Evolutionary conservation across 352 stramenopile genomes (phyloP).

Genomic region (Phytophthora pseudosyringae): DNA sequence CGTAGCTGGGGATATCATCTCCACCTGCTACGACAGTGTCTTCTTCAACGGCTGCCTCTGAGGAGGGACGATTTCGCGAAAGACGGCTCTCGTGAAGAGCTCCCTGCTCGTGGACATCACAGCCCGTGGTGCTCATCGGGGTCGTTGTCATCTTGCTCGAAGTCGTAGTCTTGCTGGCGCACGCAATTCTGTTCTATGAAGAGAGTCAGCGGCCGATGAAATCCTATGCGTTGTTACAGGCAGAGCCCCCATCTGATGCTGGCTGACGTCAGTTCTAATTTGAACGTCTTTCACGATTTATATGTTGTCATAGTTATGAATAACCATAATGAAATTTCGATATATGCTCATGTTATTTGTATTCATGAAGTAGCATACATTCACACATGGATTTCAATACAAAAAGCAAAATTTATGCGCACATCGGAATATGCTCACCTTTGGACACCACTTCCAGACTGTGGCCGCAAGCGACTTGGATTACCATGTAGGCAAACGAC

Average conservation of each 20-base stretch:
- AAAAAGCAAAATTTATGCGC: not conserved
- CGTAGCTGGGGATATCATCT: no score
- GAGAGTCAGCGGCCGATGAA: not conserved
- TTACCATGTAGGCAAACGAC: no score
- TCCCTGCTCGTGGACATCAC: no score
- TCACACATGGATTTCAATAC: not conserved
- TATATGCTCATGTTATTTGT: not conserved
- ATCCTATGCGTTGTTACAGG: not conserved
- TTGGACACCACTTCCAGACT: no score
- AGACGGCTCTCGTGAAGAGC: no score
- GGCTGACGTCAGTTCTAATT: not conserved
- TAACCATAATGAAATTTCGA: not conserved
- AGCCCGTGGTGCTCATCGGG: no score
- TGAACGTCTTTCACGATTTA: not conserved
- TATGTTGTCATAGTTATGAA: not conserved
- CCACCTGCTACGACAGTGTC: no score
- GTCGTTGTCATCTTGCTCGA: no score
- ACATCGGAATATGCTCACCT: no score
- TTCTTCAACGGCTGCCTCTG: no score
- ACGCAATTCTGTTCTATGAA: not conserved
- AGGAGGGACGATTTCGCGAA: no score
- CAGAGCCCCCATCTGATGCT: not conserved
- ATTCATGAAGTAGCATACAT: not conserved
- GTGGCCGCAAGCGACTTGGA: no score
- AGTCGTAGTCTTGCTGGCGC: not conserved